Evolutionary conservation across 2,329 filamentous ascomycete species (phyloP).

Genomic region (Tolypocladium capitatum): DNA sequence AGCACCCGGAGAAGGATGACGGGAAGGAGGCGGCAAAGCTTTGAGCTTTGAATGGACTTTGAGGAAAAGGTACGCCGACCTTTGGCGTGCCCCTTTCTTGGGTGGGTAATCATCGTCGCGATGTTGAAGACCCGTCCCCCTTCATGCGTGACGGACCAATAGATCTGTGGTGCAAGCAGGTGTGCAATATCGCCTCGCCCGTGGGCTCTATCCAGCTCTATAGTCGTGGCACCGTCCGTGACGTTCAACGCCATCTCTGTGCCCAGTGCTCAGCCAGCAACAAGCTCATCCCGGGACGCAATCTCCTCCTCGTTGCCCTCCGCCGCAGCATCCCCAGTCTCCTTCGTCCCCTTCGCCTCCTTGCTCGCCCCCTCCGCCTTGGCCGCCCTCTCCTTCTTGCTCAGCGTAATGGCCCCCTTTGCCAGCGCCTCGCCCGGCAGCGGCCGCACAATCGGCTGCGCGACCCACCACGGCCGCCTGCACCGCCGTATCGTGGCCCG

Average conservation of each 20-base stretch:
- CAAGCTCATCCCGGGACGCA: conserved; percentile 5
- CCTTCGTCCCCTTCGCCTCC: conserved; percentile 11
- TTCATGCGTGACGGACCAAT: no score
- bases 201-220: not conserved
- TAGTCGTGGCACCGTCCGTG: not conserved
- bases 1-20: no score
- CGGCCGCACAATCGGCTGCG: conserved; percentile 75
- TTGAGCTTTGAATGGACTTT: no score
- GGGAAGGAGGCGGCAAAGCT: no score
- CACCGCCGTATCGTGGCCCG: conserved; percentile 58
- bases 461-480: conserved; percentile 78
- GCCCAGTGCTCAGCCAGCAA: conserved; percentile 3
- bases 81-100: not conserved
- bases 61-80: no score
- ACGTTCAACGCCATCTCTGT: not conserved
- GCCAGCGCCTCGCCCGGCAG: conserved; percentile 77
- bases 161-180: not conserved
- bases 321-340: not conserved
- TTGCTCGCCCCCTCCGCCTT: conserved; percentile 1
- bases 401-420: conserved; percentile 62
- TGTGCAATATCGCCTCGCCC: not conserved
- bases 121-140: no score
- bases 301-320: conserved; percentile 5
- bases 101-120: no score
- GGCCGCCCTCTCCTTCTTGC: conserved; percentile 47